Conservation (phyloP, 129 eudicot genomes). For the Erigeron canadensis region DNA sequence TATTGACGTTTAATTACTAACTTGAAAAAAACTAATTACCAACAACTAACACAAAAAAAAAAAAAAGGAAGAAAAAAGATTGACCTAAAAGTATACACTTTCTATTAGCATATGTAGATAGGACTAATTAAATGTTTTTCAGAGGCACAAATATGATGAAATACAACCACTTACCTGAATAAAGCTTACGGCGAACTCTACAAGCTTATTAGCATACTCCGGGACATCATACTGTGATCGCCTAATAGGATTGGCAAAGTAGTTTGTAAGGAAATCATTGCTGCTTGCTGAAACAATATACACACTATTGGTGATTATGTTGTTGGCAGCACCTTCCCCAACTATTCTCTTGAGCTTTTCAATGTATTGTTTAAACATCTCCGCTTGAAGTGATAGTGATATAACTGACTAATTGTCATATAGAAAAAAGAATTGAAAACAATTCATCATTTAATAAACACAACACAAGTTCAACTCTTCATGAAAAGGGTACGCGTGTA, state of each 20-base stretch:
- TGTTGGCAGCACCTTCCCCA: slow-evolving; percentile 47
- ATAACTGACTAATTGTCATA: slow-evolving; percentile 41
- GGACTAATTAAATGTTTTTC: no score
- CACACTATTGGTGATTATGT: slow-evolving; percentile 42
- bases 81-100: no score
- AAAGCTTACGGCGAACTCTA: slow-evolving; percentile 39
- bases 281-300: slow-evolving; percentile 46
- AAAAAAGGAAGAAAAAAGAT: no score
- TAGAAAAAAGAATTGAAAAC: background rate
- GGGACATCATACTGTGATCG: slow-evolving; percentile 37
- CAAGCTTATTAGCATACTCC: slow-evolving; percentile 44
- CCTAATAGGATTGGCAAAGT: slow-evolving; percentile 46
- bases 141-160: background rate
- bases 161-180: slow-evolving; percentile 43
- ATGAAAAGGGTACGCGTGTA: background rate
- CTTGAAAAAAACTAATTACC: no score
- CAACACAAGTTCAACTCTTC: background rate
- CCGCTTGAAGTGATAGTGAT: slow-evolving; percentile 54
- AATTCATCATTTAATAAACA: background rate
- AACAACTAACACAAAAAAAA: no score
- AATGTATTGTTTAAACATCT: slow-evolving; percentile 56
- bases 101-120: no score
- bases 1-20: no score
- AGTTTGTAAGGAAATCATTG: slow-evolving; percentile 66
- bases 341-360: slow-evolving; percentile 39